phyloP scores from a whole-genome alignment of 495 filamentous ascomycete genomes.

The Bacidia rubella region DNA sequence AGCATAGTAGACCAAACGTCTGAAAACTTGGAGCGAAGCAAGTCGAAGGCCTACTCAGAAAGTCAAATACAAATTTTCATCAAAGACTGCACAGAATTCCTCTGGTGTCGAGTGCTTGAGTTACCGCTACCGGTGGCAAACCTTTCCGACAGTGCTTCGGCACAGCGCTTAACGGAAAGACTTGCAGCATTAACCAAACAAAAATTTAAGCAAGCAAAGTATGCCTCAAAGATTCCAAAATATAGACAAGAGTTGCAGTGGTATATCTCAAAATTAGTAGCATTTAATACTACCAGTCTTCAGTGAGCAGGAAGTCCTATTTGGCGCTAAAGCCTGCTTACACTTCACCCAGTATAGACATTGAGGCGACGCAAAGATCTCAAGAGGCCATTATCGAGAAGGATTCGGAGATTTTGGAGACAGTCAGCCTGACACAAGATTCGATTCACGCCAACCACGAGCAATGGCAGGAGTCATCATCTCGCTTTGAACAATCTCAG shows the following conservation, averaged over 20 bases:
- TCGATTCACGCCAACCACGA: not conserved
- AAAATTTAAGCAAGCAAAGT: not conserved
- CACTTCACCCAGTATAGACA: not conserved
- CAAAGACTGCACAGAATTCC: not conserved
- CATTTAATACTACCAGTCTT: not conserved
- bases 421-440: not conserved
- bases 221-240: not conserved
- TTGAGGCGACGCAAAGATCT: too few species aligned
- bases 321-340: not conserved
- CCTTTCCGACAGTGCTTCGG: not conserved
- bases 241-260: not conserved
- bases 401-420: not conserved
- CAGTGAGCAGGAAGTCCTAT: not conserved
- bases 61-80: not conserved
- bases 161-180: not conserved
- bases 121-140: not conserved
- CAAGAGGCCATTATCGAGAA: not conserved
- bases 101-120: not conserved
- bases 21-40: not conserved
- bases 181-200: not conserved
- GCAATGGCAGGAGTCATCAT: not conserved
- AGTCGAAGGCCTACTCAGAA: not conserved
- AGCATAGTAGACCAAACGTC: not conserved
- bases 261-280: not conserved
- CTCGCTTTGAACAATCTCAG: slow-evolving; percentile 1